phyloP scores from a whole-genome alignment of 345 rosid species.

The Lepidium didymum region DNA sequence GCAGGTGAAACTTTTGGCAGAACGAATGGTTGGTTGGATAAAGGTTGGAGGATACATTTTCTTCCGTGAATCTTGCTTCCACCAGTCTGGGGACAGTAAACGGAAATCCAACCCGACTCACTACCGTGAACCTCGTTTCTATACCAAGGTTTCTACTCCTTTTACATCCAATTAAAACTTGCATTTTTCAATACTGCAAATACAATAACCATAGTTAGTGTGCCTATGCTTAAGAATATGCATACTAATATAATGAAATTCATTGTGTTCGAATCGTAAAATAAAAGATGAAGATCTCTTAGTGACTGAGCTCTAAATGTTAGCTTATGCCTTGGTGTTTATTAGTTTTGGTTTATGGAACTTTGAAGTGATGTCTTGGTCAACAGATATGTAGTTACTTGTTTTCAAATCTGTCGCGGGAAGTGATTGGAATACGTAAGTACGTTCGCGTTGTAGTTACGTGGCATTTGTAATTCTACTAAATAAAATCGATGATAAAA shows the following conservation, averaged over 20 bases:
- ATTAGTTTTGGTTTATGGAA: neutral
- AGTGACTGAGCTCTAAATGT: neutral
- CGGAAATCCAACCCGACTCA: conserved; percentile 83
- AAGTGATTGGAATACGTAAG: neutral
- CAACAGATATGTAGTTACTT: neutral
- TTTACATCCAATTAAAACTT: neutral
- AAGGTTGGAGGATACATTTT: conserved; percentile 85
- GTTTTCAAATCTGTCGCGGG: neutral
- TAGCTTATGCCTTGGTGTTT: neutral
- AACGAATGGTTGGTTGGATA: conserved; percentile 80
- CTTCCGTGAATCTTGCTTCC: conserved; percentile 97
- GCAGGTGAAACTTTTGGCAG: conserved; percentile 70
- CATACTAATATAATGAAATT: no score
- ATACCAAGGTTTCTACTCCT: conserved; percentile 55
- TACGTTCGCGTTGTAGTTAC: neutral
- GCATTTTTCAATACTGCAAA: neutral
- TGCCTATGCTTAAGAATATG: neutral
- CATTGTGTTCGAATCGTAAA: no score
- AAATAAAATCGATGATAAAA: neutral
- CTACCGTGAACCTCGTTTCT: conserved; percentile 95
- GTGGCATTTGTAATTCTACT: neutral
- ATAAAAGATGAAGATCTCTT: no score
- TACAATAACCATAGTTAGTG: neutral
- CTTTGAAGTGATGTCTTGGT: neutral
- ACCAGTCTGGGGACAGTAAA: conserved; percentile 89